Conservation (phyloP, 1,139 yeast genomes). For the Kluyveromyces sp. region DNA sequence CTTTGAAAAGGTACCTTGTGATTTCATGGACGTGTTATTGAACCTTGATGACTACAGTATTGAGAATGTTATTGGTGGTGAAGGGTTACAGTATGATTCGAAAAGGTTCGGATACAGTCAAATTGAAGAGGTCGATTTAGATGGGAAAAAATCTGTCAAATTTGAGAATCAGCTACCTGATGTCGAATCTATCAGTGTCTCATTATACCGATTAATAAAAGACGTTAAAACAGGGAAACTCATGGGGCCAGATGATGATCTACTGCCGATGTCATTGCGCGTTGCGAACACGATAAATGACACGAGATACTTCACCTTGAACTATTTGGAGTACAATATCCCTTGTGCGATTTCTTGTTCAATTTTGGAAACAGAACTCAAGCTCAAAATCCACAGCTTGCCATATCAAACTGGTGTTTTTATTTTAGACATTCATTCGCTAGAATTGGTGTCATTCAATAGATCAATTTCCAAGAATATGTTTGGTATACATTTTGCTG, state of each 20-base stretch:
- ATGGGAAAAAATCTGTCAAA: conserved; percentile 29
- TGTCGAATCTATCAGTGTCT: conserved; percentile 24
- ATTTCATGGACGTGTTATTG: conserved; percentile 58
- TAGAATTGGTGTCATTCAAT: conserved; percentile 43
- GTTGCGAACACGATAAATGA: conserved; percentile 44
- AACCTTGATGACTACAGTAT: conserved; percentile 22
- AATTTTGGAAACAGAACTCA: conserved; percentile 41
- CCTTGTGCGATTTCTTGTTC: conserved; percentile 71
- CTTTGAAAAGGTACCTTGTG: conserved; percentile 83
- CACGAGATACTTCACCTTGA: conserved; percentile 57
- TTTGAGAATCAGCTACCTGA: conserved; percentile 28
- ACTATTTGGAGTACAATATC: conserved; percentile 38
- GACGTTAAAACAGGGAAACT: conserved; percentile 27
- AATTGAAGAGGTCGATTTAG: conserved; percentile 9
- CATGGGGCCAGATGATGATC: conserved; percentile 27
- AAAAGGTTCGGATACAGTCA: neutral
- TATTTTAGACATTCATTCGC: conserved; percentile 40
- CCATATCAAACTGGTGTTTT: conserved; percentile 88
- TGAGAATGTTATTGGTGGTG: conserved; percentile 20
- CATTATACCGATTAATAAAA: conserved; percentile 27
- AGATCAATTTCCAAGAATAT: conserved; percentile 70
- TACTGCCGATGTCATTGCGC: conserved; percentile 34
- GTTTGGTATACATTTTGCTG: conserved; percentile 55
- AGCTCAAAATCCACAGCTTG: conserved; percentile 58
- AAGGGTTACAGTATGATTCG: conserved; percentile 15